These are phyloP conservation scores for Akanthomyces lecanii DNA, from an alignment of 2,329 filamentous ascomycete species.

Conservation along the genomic window DNA sequence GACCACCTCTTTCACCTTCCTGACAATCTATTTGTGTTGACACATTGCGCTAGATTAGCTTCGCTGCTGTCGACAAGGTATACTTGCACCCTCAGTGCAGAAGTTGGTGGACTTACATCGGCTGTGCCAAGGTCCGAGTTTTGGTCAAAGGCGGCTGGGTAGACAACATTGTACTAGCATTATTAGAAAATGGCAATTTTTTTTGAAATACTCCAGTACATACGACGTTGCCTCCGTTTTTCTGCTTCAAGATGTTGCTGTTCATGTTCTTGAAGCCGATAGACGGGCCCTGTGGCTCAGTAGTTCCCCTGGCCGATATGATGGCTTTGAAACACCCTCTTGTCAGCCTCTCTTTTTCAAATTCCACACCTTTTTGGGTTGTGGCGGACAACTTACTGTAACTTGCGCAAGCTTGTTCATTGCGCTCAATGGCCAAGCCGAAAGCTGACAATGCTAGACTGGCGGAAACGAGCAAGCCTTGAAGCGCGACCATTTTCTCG, in stretches of 20 bases:
- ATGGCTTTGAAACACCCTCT: background rate
- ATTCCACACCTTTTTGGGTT: background rate
- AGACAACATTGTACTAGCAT: constrained; percentile 8
- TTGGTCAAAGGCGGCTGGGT: constrained; percentile 8
- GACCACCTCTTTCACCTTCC: background rate
- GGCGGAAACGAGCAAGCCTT: background rate
- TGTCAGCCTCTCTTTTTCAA: background rate
- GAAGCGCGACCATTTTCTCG: background rate
- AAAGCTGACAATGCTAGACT: background rate
- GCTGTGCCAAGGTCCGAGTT: background rate
- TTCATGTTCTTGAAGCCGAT: constrained; percentile 11
- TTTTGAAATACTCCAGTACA: background rate
- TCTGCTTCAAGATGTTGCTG: background rate
- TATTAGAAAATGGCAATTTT: background rate
- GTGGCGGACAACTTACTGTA: background rate
- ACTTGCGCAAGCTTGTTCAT: background rate
- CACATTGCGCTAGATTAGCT: background rate
- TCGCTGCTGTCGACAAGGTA: background rate
- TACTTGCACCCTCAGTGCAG: background rate
- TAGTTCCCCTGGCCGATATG: background rate
- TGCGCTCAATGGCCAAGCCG: background rate
- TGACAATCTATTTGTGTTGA: background rate
- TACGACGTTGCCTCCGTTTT: constrained; percentile 5
- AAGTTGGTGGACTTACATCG: background rate
- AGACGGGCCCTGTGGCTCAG: constrained; percentile 1